phyloP scores from a whole-genome alignment of 257 asterid species.

The Nicotiana attenuata region DNA sequence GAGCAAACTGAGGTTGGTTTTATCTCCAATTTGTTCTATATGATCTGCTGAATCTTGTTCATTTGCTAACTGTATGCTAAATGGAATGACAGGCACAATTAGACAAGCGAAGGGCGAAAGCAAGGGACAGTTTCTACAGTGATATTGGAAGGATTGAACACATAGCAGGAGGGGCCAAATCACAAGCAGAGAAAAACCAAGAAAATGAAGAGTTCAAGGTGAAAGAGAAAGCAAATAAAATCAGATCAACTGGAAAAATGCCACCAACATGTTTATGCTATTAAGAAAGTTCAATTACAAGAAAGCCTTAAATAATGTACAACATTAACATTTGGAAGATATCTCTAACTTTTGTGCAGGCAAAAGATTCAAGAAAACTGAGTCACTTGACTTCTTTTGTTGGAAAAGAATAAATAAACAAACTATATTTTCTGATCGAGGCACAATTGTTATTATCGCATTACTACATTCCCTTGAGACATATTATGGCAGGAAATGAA shows the following conservation, averaged over 20 bases:
- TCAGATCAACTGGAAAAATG: slow-evolving; percentile 33
- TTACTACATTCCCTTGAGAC: background rate
- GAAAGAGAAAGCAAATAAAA: slow-evolving; percentile 32
- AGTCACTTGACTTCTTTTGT: background rate
- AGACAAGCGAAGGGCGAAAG: slow-evolving; percentile 24
- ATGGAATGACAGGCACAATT: slow-evolving; percentile 22
- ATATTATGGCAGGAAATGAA: too few relatives aligned
- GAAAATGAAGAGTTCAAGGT: slow-evolving; percentile 31
- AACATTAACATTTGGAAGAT: background rate
- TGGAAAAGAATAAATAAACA: background rate
- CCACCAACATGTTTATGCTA: slow-evolving; percentile 28
- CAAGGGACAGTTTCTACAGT: slow-evolving; percentile 14
- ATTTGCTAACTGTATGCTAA: background rate
- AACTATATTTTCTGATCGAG: background rate
- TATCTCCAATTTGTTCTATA: background rate
- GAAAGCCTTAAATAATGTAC: background rate
- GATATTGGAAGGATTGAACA: slow-evolving; percentile 28
- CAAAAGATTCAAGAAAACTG: background rate
- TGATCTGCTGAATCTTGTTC: background rate
- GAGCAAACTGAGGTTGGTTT: slow-evolving; percentile 11
- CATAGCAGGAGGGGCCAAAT: slow-evolving; percentile 34
- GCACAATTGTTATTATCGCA: too few relatives aligned
- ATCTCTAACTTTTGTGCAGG: background rate
- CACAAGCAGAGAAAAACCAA: slow-evolving; percentile 29
- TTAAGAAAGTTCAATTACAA: background rate